These are phyloP conservation scores for Dioscorea zingiberensis DNA, from an alignment of 106 monocot species.

Conservation along the genomic window DNA sequence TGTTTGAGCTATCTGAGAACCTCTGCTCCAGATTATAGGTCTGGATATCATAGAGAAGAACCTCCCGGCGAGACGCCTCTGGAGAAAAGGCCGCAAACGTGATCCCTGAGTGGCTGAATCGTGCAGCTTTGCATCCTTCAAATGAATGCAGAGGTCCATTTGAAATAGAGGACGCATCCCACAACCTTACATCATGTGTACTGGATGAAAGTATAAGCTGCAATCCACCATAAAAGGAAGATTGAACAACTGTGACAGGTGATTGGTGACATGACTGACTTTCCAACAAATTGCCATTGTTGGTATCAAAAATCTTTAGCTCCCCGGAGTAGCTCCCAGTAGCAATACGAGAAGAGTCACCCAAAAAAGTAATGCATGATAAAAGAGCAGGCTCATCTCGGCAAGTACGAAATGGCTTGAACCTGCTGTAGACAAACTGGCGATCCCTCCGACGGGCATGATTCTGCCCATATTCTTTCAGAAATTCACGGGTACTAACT, in stretches of 20 bases:
- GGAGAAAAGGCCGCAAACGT: conserved; percentile 73
- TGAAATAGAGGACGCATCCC: conserved; percentile 71
- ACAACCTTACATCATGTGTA: conserved; percentile 62
- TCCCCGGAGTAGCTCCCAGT: conserved; percentile 84
- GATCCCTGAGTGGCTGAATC: conserved; percentile 74
- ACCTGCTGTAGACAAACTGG: conserved; percentile 93
- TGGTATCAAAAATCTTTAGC: conserved; percentile 76
- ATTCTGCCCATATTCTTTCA: conserved; percentile 62
- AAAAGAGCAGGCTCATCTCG: conserved; percentile 77
- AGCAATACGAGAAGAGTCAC: conserved; percentile 59
- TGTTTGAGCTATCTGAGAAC: conserved; percentile 39
- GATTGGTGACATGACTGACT: conserved; percentile 63
- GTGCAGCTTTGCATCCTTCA: conserved; percentile 88
- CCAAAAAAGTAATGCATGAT: conserved; percentile 79
- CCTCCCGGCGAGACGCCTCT: conserved; percentile 51
- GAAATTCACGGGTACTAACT: conserved; percentile 56
- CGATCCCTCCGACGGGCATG: conserved; percentile 75
- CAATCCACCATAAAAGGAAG: conserved; percentile 37
- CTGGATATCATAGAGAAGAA: conserved; percentile 90
- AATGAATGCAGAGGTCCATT: conserved; percentile 80
- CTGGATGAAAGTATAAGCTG: conserved; percentile 77
- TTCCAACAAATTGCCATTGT: conserved; percentile 62
- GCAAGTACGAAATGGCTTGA: conserved; percentile 79
- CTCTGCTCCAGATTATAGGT: conserved; percentile 48
- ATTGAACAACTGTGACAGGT: conserved; percentile 55